Evolutionary conservation across 2,329 filamentous ascomycete species (phyloP).

Genomic region (Clonostachys byssicola): DNA sequence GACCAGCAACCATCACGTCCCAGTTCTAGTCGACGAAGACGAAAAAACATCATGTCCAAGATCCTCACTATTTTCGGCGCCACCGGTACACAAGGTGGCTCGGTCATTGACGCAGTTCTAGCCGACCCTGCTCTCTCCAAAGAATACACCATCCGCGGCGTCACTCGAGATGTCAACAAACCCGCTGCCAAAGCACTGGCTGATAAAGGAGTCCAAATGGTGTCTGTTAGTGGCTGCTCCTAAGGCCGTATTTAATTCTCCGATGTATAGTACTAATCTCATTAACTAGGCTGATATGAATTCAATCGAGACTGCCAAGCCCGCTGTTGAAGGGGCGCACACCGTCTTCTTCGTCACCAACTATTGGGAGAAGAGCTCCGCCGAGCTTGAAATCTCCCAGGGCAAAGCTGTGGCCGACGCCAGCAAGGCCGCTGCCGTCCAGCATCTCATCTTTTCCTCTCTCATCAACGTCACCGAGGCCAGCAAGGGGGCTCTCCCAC

Average conservation of each 20-base stretch:
- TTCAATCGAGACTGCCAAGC: conserved; percentile 21
- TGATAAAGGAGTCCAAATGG: conserved; percentile 34
- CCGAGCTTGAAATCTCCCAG: conserved; percentile 31
- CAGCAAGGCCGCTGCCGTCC: conserved; percentile 32
- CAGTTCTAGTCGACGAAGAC: no score
- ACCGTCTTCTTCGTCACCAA: conserved; percentile 36
- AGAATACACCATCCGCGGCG: conserved; percentile 36
- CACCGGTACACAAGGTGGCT: conserved; percentile 44
- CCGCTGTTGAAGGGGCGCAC: conserved; percentile 32
- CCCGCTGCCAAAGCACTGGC: conserved; percentile 29
- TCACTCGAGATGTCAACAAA: conserved; percentile 38
- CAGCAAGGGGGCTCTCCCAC: conserved; percentile 26
- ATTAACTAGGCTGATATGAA: conserved; percentile 31
- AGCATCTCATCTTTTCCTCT: conserved; percentile 42
- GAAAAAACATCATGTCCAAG: conserved; percentile 8
- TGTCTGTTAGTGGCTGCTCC: conserved; percentile 18
- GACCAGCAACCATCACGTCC: no score
- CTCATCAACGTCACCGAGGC: conserved; percentile 30
- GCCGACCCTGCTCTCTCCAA: conserved; percentile 36
- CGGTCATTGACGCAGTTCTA: conserved; percentile 38
- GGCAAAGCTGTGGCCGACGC: conserved; percentile 41
- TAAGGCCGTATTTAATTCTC: background rate
- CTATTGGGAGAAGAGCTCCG: conserved; percentile 24
- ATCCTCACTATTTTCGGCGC: conserved; percentile 38
- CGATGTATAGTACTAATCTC: conserved; percentile 1